Conservation (phyloP, 805 yeast species). For the Wickerhamiella allomyrinae region DNA sequence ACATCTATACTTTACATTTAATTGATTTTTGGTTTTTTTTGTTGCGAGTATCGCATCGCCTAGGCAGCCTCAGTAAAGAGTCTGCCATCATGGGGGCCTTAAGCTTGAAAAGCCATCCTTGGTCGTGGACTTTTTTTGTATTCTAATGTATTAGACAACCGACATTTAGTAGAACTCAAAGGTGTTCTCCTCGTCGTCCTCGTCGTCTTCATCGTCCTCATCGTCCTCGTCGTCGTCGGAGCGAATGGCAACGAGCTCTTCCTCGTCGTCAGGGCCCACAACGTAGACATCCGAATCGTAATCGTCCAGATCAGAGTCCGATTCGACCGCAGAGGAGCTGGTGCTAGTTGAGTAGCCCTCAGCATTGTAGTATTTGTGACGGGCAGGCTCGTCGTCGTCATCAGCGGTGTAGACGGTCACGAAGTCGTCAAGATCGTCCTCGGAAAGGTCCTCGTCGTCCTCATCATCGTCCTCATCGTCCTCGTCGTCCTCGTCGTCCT, state of each 20-base stretch:
- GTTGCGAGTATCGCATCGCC: too few species aligned
- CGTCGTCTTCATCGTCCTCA: too few species aligned
- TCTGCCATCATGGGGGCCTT: too few species aligned
- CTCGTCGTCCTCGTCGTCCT: conserved; percentile 1
- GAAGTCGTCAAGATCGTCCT: conserved; percentile 3
- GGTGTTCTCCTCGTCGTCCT: conserved; percentile 5
- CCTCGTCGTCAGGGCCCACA: conserved; percentile 12
- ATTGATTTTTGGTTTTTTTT: too few species aligned
- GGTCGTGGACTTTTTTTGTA: neutral
- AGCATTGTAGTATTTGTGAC: conserved; percentile 1
- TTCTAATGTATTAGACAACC: neutral
- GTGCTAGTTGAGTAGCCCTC: neutral
- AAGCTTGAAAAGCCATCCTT: too few species aligned
- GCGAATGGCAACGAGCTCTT: conserved; percentile 3
- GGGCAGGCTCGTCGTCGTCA: conserved; percentile 8
- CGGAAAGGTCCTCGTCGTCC: conserved; percentile 1
- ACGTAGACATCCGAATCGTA: conserved; percentile 5
- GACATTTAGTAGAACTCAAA: conserved; percentile 1
- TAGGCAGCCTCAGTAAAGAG: too few species aligned
- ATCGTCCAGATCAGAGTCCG: conserved; percentile 7
- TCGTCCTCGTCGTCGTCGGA: conserved; percentile 4
- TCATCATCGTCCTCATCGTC: conserved; percentile 3
- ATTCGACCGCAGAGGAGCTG: neutral
- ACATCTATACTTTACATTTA: too few species aligned
- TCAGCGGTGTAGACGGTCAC: conserved; percentile 9